Evolutionary conservation across 441 rosid species (phyloP).

Genomic region (Jatropha multifida): DNA sequence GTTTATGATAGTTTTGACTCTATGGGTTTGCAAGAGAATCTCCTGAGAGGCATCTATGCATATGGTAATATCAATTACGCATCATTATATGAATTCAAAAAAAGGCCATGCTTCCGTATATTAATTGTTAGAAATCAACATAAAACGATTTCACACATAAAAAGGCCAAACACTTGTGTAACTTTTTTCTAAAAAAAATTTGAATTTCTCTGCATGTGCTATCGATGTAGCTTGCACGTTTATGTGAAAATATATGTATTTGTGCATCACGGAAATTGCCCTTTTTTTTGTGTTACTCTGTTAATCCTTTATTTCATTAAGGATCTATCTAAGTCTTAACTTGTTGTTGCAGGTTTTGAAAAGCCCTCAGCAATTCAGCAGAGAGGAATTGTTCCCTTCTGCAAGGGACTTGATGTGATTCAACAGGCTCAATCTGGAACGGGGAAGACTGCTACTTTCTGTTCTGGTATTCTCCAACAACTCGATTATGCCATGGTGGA

Average conservation of each 20-base stretch:
- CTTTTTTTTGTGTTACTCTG: not conserved
- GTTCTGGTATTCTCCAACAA: slow-evolving; percentile 77
- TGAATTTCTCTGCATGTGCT: not conserved
- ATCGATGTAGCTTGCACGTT: too few species aligned
- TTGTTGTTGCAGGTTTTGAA: slow-evolving; percentile 59
- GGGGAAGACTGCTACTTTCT: slow-evolving; percentile 87
- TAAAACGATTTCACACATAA: too few species aligned
- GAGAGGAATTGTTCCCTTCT: slow-evolving; percentile 88
- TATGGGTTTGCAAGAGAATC: slow-evolving; percentile 67
- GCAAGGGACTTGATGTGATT: slow-evolving; percentile 87
- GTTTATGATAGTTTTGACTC: slow-evolving; percentile 57
- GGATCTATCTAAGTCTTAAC: not conserved
- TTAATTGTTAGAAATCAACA: too few species aligned
- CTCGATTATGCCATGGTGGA: slow-evolving; percentile 60
- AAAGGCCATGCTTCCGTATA: too few species aligned
- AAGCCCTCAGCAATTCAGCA: slow-evolving; percentile 91
- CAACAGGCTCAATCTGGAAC: slow-evolving; percentile 89
- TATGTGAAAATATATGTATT: not conserved
- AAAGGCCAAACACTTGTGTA: not conserved
- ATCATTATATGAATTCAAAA: not conserved
- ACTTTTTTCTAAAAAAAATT: not conserved
- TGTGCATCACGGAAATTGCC: not conserved
- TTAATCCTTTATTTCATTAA: not conserved
- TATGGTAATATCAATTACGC: slow-evolving; percentile 44
- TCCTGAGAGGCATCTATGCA: slow-evolving; percentile 46